Conservation (phyloP, 352 stramenopile genomes). For the Globisporangium canariense region DNA sequence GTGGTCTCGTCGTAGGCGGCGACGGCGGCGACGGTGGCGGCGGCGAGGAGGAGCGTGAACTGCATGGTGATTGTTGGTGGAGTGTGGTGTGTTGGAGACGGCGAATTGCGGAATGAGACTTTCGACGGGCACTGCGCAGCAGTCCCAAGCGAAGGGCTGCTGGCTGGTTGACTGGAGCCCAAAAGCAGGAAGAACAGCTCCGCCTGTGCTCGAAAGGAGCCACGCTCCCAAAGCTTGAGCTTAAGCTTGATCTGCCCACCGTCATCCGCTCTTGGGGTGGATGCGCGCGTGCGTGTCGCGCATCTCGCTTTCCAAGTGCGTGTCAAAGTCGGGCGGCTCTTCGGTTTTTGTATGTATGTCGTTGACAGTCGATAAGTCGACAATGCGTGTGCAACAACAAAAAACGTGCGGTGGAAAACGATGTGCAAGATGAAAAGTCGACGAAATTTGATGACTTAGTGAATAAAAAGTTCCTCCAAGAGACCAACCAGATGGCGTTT, state of each 20-base stretch:
- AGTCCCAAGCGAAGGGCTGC: neutral
- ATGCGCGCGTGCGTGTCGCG: neutral
- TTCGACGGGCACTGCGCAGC: neutral
- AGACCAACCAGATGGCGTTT: neutral
- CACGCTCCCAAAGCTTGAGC: neutral
- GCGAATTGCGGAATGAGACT: slow-evolving; percentile 14
- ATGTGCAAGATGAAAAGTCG: neutral
- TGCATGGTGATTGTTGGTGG: slow-evolving; percentile 4
- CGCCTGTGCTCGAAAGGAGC: neutral
- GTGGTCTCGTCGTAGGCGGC: slow-evolving; percentile 10
- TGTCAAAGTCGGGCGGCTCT: slow-evolving; percentile 3
- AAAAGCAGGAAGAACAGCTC: neutral
- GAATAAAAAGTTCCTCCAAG: neutral
- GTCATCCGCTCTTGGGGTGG: neutral
- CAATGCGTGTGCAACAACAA: neutral
- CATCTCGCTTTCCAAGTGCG: neutral
- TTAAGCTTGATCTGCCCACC: neutral
- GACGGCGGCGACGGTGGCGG: slow-evolving; percentile 6
- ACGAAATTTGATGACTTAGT: neutral
- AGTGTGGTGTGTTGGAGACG: slow-evolving; percentile 1
- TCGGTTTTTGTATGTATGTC: neutral
- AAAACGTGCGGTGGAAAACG: neutral
- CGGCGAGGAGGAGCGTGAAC: slow-evolving; percentile 7
- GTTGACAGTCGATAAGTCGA: neutral
- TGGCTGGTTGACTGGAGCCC: neutral